Evolutionary conservation across 208 protist species (phyloP), one percentile per base, ranked within the genome.

Genomic region (Leishmania mexicana): DNA sequence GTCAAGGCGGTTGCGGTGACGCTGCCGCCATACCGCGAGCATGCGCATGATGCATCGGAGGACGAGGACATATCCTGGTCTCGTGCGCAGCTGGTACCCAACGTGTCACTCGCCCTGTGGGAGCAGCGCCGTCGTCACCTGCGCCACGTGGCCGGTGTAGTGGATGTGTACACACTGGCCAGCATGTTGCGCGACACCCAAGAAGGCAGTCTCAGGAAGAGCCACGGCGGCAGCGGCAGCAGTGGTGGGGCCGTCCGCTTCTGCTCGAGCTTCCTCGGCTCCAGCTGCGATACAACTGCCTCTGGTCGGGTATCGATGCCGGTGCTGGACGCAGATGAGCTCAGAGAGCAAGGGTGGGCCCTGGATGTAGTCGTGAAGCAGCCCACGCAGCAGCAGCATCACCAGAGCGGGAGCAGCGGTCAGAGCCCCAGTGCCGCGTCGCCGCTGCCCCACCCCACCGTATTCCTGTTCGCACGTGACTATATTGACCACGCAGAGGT

Each of bases 81-180:
- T n/a, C 84, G 79, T 0, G 76, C 54, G 15, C 84, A 85, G 65
- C 76, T 87, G 40, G 54, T 80, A 7, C 83, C 83, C 8, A 51
- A 75, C 31, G 67, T 47, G 28, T 83, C 83, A 2, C 57, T 75
- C 7, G 51, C 60, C 2, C 65, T 87, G 28, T 84, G 78, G 42
- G 19, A 83, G 11, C 79, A 83, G 51, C 67, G 78, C n/a, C 64
- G 76, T 31, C 68, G 60, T 51, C 51, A 21, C 11, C 31, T 83
- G 40, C 21, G 57, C 31, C 79, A 83, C 28, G 60, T 87, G 8
- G 80, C 83, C 1, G 51, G 79, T 28, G 80, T 87, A 0, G 68
- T 84, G 67, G 83, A 87, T 57, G 83, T 87, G 2, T 87, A 75
- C 76, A 87, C 83, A 2, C 51, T 87, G 13, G 83, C 83, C 31